These are phyloP conservation scores for Zalaria sp. DNA, from an alignment of 2,329 filamentous ascomycete species.

Conservation along the genomic window DNA sequence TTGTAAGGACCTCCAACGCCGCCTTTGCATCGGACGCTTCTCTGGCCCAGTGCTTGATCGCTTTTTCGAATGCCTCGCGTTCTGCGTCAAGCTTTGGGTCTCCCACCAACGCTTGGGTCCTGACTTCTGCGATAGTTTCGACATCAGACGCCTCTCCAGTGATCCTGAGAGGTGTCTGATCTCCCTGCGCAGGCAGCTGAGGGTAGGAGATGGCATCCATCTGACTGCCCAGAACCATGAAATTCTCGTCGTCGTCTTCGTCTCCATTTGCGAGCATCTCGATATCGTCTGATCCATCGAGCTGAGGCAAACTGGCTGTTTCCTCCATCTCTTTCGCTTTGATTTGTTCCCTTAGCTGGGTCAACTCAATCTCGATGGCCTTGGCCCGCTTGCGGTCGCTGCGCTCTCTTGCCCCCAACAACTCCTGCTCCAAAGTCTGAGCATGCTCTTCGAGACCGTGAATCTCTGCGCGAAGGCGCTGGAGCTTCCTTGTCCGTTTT, in stretches of 20 bases:
- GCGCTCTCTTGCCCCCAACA: constrained; percentile 23
- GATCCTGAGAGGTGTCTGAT: constrained; percentile 1
- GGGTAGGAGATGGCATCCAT: constrained; percentile 11
- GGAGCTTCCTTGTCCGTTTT: constrained; percentile 20
- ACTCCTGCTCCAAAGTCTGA: constrained; percentile 18
- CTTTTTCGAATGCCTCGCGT: constrained; percentile 22
- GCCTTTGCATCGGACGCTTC: constrained; percentile 25
- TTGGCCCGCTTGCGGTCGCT: constrained; percentile 20
- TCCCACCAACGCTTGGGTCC: constrained; percentile 5
- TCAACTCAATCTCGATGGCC: constrained; percentile 14
- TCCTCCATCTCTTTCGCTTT: constrained; percentile 4
- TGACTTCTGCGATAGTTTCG: constrained; percentile 1
- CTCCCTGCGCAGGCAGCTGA: constrained; percentile 8
- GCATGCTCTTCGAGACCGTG: constrained; percentile 17
- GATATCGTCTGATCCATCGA: constrained; percentile 8
- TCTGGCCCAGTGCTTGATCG: constrained; percentile 23
- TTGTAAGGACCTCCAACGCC: constrained; percentile 25
- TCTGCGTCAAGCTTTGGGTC: constrained; percentile 12
- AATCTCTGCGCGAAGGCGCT: constrained; percentile 22
- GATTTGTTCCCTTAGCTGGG: constrained; percentile 15
- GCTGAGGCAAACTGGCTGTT: constrained; percentile 1
- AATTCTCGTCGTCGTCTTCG: constrained; percentile 13
- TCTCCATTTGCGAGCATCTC: constrained; percentile 5
- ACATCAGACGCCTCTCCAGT: background rate
- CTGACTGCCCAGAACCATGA: constrained; percentile 18